These are phyloP conservation scores for Trypethelium eluteriae DNA, from an alignment of 495 filamentous ascomycete species.

Conservation along the genomic window DNA sequence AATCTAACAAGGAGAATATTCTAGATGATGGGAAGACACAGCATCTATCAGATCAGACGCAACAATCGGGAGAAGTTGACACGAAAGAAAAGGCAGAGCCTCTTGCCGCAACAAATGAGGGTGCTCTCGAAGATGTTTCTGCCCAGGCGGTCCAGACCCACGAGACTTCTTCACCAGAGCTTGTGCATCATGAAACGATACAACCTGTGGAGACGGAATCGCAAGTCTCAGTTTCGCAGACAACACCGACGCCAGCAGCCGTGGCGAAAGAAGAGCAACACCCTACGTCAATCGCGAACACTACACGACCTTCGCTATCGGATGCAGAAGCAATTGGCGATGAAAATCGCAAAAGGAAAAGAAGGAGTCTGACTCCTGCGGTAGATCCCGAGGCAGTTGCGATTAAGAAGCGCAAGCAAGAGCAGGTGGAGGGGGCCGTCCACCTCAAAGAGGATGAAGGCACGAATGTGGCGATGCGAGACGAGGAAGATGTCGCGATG, in stretches of 20 bases:
- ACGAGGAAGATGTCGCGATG: conserved; percentile 12
- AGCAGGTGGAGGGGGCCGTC: conserved; percentile 3
- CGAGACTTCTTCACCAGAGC: not conserved
- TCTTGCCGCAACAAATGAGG: not conserved
- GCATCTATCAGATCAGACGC: not conserved
- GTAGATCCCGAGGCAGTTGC: not conserved
- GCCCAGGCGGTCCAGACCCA: not conserved
- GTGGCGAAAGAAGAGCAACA: conserved; percentile 12
- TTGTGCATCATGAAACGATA: not conserved
- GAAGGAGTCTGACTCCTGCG: conserved; percentile 12
- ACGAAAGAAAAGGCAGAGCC: not conserved
- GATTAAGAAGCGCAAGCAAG: conserved; percentile 9
- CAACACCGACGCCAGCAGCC: not conserved
- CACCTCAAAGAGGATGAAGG: conserved; percentile 26
- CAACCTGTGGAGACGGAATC: not conserved
- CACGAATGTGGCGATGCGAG: conserved; percentile 18
- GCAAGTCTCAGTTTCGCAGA: not conserved
- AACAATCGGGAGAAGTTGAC: not conserved
- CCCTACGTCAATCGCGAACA: not conserved
- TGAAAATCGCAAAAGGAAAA: conserved; percentile 13
- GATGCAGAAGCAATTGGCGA: conserved; percentile 3
- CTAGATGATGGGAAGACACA: conserved; percentile 2
- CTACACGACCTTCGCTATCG: not conserved
- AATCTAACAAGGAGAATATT: conserved; percentile 12
- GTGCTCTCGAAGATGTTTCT: not conserved